phyloP scores from a whole-genome alignment of 352 stramenopile genomes.

The Halophytophthora polymorphica region DNA sequence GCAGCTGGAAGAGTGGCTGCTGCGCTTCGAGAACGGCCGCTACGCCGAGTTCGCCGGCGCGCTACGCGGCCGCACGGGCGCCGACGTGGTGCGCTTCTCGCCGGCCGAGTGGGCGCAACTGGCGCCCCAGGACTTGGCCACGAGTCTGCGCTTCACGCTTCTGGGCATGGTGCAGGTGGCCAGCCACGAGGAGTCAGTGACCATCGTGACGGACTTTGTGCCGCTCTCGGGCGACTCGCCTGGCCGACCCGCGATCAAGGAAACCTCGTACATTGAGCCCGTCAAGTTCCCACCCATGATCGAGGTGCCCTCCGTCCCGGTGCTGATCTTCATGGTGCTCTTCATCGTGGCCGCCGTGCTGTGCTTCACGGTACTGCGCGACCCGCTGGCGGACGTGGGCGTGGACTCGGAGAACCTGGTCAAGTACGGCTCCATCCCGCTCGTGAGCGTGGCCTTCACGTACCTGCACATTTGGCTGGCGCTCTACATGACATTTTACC shows the following conservation, averaged over 20 bases:
- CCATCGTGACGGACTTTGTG: constrained; percentile 82
- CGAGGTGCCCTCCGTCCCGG: constrained; percentile 62
- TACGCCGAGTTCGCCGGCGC: constrained; percentile 52
- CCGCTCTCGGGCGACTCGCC: constrained; percentile 25
- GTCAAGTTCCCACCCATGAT: constrained; percentile 84
- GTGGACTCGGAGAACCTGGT: constrained; percentile 66
- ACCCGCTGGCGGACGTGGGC: constrained; percentile 42
- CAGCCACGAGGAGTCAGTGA: constrained; percentile 46
- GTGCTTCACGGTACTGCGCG: constrained; percentile 76
- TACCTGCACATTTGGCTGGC: constrained; percentile 96
- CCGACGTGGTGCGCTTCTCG: constrained; percentile 68
- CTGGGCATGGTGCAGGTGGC: constrained; percentile 85
- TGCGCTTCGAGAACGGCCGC: constrained; percentile 67
- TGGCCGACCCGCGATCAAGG: constrained; percentile 18
- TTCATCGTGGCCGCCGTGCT: constrained; percentile 54
- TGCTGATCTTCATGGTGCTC: constrained; percentile 45
- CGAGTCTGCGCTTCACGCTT: constrained; percentile 81
- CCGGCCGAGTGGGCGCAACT: constrained; percentile 55
- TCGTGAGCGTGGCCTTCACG: constrained; percentile 89
- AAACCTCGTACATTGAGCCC: constrained; percentile 16
- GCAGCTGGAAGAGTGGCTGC: constrained; percentile 77
- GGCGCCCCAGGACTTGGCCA: constrained; percentile 60
- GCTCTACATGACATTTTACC: constrained; percentile 98
- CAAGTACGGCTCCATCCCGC: constrained; percentile 80
- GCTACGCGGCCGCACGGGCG: constrained; percentile 58